Evolutionary conservation across 495 filamentous ascomycete species (phyloP), one percentile per base, ranked within the genome.

Genomic region (Gamarada debralockiae): DNA sequence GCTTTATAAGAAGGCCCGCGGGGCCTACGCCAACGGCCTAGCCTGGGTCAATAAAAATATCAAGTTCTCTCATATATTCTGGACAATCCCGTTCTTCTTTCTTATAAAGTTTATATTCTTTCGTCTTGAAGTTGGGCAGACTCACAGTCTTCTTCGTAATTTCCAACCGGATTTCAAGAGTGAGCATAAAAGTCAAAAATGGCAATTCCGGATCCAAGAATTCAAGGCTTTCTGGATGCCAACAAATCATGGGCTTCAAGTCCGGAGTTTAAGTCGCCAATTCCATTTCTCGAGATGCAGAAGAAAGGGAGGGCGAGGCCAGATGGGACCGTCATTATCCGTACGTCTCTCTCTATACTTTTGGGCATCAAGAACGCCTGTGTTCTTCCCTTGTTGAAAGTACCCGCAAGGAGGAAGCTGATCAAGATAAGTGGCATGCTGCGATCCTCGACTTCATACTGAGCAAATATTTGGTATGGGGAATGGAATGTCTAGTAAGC

Each of bases 261-360:
- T 25, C 17, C 31, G 9, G 33, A 22, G 1, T 62, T 59, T 38
- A 52, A 39, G 23, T 13, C 52, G 0, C 60, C 56, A 4, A 48
- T 62, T 9, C 12, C 6, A 12, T 62, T 62, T 25, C 42, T 29
- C 29, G 56, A 62, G 17, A 62, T 62, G 60, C 60, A 62, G 40
- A 51, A 22, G 23, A 56, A 43, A 43, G 60, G 60, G 14, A 52
- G 60, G 25, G 60, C 48, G 36, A 50, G 56, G 42, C 31, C 34
- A 22, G 55, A 61, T 53, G 59, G 59, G 43, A 61, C 59, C 2
- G 48, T 61, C 1, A 61, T 61, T 45, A 39, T 61, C 27, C 12
- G 57, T 60, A 24, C n/a, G 57, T 60, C 18, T 14, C 2, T 17
- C 29, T 51, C 13, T 27, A 3, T 34, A 29, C 3, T 17, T 17